A percentile compares a stretch with the other conserved stretches of the same genome.
These are phyloP conservation scores for Colletotrichum sp. DNA, from an alignment of 2,329 filamentous ascomycete species.

Conservation along the genomic window DNA sequence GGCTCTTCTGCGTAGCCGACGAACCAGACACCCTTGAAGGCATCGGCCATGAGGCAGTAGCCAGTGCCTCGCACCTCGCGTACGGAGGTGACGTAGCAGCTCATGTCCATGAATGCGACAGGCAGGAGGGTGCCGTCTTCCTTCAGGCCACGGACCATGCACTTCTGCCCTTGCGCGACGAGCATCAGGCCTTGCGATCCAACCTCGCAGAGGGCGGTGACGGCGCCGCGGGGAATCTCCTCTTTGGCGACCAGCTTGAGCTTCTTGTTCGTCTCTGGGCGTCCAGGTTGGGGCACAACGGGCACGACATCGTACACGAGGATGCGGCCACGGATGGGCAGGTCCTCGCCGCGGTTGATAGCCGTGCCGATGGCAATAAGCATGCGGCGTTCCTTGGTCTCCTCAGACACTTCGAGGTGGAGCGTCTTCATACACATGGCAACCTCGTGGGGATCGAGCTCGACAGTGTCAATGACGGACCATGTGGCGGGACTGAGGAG, in stretches of 20 bases:
- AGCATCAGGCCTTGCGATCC: slow-evolving; percentile 89
- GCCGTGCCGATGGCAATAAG: slow-evolving; percentile 87
- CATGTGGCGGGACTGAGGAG: slow-evolving; percentile 80
- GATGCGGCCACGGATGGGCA: slow-evolving; percentile 82
- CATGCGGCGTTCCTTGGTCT: slow-evolving; percentile 83
- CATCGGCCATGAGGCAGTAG: slow-evolving; percentile 86
- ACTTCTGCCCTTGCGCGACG: slow-evolving; percentile 93
- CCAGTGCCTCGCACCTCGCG: slow-evolving; percentile 85
- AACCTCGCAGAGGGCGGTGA: slow-evolving; percentile 84
- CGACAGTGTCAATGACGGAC: slow-evolving; percentile 77
- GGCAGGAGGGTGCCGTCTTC: slow-evolving; percentile 92
- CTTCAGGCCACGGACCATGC: slow-evolving; percentile 94
- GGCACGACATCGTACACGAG: slow-evolving; percentile 92
- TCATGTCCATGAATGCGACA: slow-evolving; percentile 98
- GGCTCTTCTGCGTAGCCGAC: slow-evolving; percentile 96
- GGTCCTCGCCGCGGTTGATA: slow-evolving; percentile 86
- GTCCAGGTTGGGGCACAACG: slow-evolving; percentile 87
- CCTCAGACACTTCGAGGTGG: slow-evolving; percentile 88
- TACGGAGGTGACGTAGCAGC: slow-evolving; percentile 86
- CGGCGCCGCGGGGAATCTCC: slow-evolving; percentile 88
- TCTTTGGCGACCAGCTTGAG: slow-evolving; percentile 89
- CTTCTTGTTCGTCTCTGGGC: slow-evolving; percentile 83
- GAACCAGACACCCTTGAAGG: slow-evolving; percentile 94
- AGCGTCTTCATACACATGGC: slow-evolving; percentile 84
- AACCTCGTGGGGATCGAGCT: slow-evolving; percentile 76